Percentiles rank a stretch among this genome's conserved stretches.
phyloP scores from a whole-genome alignment of 1,139 yeast genomes.

The Kodamaea plutei region DNA sequence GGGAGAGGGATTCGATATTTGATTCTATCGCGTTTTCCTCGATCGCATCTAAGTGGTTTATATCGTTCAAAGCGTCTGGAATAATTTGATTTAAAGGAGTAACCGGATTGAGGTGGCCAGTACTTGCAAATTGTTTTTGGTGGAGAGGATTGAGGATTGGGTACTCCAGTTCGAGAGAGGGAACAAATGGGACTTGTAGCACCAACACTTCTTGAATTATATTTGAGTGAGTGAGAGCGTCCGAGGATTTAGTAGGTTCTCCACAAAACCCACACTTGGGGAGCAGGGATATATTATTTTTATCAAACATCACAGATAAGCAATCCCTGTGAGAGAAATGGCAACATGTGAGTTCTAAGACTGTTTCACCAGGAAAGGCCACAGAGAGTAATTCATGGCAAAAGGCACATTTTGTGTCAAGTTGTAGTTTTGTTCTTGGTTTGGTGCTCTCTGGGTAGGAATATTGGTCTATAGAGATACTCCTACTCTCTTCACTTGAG shows the following conservation, averaged over 20 bases:
- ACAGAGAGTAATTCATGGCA: conserved; percentile 23
- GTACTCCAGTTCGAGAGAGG: conserved; percentile 4
- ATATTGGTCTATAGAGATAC: conserved; percentile 2
- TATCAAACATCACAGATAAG: conserved; percentile 14
- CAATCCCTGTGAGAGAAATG: conserved; percentile 32
- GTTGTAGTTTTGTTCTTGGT: conserved; percentile 1
- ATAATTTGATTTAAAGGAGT: conserved; percentile 26
- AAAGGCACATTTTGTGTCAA: conserved; percentile 21
- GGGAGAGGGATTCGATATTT: conserved; percentile 3
- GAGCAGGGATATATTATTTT: conserved; percentile 9
- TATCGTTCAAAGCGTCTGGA: conserved; percentile 20
- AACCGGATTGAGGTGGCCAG: conserved; percentile 18
- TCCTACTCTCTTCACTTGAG: background rate
- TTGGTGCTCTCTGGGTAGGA: conserved; percentile 3
- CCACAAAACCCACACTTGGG: conserved; percentile 13
- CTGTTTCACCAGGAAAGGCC: conserved; percentile 19
- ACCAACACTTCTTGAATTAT: conserved; percentile 8
- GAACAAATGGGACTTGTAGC: conserved; percentile 11
- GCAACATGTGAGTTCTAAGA: conserved; percentile 24
- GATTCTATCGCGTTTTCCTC: conserved; percentile 2
- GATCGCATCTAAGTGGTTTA: conserved; percentile 6
- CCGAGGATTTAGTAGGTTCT: conserved; percentile 10
- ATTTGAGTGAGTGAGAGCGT: conserved; percentile 8
- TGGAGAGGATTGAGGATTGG: too few species aligned
- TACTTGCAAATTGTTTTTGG: too few species aligned